Evolutionary conservation across 2,329 filamentous ascomycete species (phyloP).

Genomic region (Claviceps pazoutovae): DNA sequence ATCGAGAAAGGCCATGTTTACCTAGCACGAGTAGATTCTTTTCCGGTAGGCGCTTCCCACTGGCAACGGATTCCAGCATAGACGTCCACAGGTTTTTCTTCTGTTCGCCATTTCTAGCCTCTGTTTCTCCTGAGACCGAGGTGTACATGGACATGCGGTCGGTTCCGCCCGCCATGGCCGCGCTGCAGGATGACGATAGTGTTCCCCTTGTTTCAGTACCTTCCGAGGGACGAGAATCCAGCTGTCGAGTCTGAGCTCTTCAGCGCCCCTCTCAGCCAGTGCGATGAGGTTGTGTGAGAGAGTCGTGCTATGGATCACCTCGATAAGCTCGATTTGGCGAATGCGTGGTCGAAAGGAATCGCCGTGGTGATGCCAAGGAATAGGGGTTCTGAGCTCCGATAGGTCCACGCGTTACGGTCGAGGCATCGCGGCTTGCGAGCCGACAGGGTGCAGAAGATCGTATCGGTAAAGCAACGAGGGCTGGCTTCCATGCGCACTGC

Average conservation of each 20-base stretch:
- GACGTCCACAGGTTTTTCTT: constrained; percentile 91
- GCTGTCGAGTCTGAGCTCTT: background rate
- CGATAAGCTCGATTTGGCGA: constrained; percentile 1
- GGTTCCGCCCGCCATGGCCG: constrained; percentile 34
- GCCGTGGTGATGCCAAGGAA: constrained; percentile 1
- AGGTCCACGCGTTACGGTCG: background rate
- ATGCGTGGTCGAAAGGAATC: constrained; percentile 6
- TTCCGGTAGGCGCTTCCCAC: constrained; percentile 76
- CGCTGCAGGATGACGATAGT: background rate
- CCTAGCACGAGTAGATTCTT: constrained; percentile 83
- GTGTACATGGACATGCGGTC: constrained; percentile 48
- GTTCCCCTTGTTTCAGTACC: background rate
- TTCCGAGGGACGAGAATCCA: background rate
- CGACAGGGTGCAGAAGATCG: background rate
- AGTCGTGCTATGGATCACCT: background rate
- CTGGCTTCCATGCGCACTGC: background rate
- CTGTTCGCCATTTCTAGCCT: constrained; percentile 49
- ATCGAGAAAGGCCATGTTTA: constrained; percentile 19
- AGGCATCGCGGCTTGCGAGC: background rate
- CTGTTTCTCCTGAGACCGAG: constrained; percentile 38
- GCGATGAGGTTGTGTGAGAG: background rate
- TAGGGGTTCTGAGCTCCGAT: background rate
- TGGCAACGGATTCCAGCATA: constrained; percentile 81
- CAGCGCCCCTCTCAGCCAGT: background rate
- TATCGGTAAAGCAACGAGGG: background rate